Conservation (phyloP, 2,329 filamentous ascomycete species). For the Lecanicillium sp. region DNA sequence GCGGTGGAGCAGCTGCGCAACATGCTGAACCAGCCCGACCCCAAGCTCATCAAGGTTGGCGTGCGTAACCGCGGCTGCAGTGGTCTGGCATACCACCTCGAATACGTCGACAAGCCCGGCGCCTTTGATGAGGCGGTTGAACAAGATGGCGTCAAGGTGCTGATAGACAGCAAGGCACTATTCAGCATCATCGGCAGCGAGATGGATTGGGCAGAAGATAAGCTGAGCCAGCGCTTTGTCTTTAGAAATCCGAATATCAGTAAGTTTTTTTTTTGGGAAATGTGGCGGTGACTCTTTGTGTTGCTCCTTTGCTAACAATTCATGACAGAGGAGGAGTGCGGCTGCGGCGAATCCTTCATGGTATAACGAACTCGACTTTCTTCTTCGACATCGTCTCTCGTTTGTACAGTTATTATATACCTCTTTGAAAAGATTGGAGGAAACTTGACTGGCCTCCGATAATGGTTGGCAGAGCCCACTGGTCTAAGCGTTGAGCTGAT, state of each 20-base stretch:
- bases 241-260: conserved; percentile 98
- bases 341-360: conserved; percentile 95
- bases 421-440: no score
- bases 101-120: conserved; percentile 88
- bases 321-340: conserved; percentile 80
- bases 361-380: conserved; percentile 39
- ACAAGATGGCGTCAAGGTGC: conserved; percentile 89
- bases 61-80: conserved; percentile 93
- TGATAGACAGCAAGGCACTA: conserved; percentile 94
- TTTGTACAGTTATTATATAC: no score
- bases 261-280: conserved; percentile 43
- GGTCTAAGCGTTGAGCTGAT: no score
- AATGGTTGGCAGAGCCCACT: no score
- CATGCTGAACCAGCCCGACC: conserved; percentile 75
- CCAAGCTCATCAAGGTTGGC: conserved; percentile 88
- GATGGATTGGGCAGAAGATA: conserved; percentile 99
- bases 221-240: conserved; percentile 82
- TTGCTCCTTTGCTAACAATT: conserved; percentile 19
- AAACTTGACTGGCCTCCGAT: no score
- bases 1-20: conserved; percentile 72
- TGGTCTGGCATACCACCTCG: conserved; percentile 84
- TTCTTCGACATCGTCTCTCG: no score
- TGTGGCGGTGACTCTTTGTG: neutral
- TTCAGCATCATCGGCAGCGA: conserved; percentile 98
- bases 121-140: conserved; percentile 87